Evolutionary conservation across 2,329 filamentous ascomycete species (phyloP).

Genomic region (Pestalotiopsis sp.): DNA sequence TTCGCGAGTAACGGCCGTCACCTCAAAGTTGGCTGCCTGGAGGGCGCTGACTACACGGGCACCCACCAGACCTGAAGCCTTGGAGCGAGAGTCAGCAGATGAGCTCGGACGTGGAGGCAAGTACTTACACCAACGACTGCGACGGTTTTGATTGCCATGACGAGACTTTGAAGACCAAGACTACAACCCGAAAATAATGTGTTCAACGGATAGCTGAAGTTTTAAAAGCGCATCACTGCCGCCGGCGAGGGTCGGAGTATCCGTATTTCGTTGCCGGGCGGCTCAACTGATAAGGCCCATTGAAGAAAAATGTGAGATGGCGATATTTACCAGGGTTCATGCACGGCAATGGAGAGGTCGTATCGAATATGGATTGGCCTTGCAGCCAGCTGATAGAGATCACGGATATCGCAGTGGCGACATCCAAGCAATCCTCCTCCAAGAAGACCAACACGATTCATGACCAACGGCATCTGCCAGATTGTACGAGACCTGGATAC

Average conservation of each 20-base stretch:
- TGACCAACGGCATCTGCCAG: background rate
- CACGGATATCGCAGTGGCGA: background rate
- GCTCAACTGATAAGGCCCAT: background rate
- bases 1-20: constrained; percentile 55
- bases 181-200: background rate
- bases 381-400: background rate
- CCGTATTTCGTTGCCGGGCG: background rate
- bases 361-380: background rate
- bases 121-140: constrained; percentile 13
- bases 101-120: background rate
- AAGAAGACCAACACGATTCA: background rate
- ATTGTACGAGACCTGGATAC: background rate
- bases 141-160: constrained; percentile 15
- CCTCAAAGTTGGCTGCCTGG: constrained; percentile 40
- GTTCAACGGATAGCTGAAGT: background rate
- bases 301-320: background rate
- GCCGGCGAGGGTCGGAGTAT: background rate
- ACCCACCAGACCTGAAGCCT: constrained; percentile 34
- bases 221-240: background rate
- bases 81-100: background rate
- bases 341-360: background rate
- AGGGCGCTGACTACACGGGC: constrained; percentile 37
- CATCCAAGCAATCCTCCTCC: background rate
- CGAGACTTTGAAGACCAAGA: background rate
- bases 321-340: constrained; percentile 1